Base-by-base conservation (phyloP, 441 rosid species). In the Euphorbia corollata region DNA sequence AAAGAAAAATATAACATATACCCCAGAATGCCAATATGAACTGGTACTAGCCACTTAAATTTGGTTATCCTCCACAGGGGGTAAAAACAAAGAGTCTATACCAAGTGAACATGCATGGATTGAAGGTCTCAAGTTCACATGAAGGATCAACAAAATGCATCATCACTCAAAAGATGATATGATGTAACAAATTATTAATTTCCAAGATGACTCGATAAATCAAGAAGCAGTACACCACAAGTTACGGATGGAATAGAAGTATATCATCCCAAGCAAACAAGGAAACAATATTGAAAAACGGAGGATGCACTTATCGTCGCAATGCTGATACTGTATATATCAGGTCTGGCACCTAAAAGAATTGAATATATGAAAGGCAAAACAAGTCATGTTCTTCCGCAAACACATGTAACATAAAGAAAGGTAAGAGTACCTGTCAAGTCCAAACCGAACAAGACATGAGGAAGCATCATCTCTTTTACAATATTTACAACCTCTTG, bases 401-500 rank as follows among this genome's bases (percentile, higher is more conserved):
- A 4, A n/a, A 11, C 10, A 50, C 9, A 54, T 8, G 51, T 48
- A 45, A 71, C 69, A 47, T 2, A 36, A 41, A 15, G 65, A 59
- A 30, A 16, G 30, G 68, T 59, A 61, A 79, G 38, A 64, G n/a
- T 78, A 91, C 98, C 92, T 89, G 79, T 91, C 97, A 78, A 85
- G 83, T 69, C 92, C 96, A 82, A 89, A 91, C 63, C 91, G 89
- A 75, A 94, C 94, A 78, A 94, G 96, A 81, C 99, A 91, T 19
- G 99, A 94, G 47, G 99, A 80, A 71, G 94, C 96, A 82, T 94
- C 89, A 69, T 84, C 86, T 73, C 91, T 77, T 73, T 76, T 84
- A 75, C 99, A 94, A 76, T 91, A 88, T 80, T 80, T 94, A 85
- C 99, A 94, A 50, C 99, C 99, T 75, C 85, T 94, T 45, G 92